Evolutionary conservation across 768 basidiomycete species (phyloP), one percentile per base, ranked within the genome.

Genomic region (Lactifluus echinatus): DNA sequence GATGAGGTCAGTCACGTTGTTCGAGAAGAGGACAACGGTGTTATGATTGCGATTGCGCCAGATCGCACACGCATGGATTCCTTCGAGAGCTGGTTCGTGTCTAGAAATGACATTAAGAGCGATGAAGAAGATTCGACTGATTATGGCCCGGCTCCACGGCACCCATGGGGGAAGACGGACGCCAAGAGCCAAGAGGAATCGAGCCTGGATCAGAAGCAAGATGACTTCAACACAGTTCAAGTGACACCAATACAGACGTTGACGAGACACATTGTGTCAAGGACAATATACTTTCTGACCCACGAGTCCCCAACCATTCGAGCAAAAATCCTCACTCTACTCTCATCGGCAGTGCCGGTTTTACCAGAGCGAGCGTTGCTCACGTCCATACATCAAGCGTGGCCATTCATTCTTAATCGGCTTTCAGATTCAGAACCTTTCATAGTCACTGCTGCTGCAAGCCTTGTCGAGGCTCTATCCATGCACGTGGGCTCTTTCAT

Each of bases 331-430:
- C 76, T 98, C 49, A 72, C 76, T 2, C 76, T 99, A 14, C 74
- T 99, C 39, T 73, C 80, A 12, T 79, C 83, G 1, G 83, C 93
- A 2, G 81, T 89, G 3, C 80, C 87, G 0, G 83, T 93, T 6
- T 74, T 84, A 21, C 79, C 78, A 0, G 85, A 85, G 65, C 80
- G 84, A 12, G 81, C 86, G 15, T 78, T 97, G 17, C 78, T 98
- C 39, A 89, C 93, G 2, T 78, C 87, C 4, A 80, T 97, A 34
- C 89, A 98, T 69, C 79, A 80, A 21, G 87, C 89, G 2, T 99
- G 96, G 96, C 91, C 92, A n/a, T 90, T 86, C 69, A 82, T 99
- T 63, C 72, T 98, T 54, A 92, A 92, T 63, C 80, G 95, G 8
- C 75, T 98, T 12, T 67, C 69, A 14, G 90, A 93, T 65, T 43